Evolutionary conservation across 176 grass and related monocot genomes (phyloP).

Genomic region (Musa schizocarpa): DNA sequence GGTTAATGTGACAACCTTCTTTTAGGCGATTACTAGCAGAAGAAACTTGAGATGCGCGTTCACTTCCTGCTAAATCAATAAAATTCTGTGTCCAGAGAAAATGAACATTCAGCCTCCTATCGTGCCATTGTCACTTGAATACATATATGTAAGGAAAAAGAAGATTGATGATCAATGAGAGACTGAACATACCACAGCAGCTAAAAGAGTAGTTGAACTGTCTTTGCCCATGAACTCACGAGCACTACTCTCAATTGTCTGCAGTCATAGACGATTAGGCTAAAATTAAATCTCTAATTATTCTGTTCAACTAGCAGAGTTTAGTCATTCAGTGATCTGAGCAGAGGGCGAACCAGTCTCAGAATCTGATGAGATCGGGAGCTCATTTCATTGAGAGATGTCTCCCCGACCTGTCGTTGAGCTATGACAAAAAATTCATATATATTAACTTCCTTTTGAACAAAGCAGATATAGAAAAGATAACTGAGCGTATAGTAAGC

Average conservation of each 20-base stretch:
- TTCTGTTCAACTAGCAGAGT: no score
- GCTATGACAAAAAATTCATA: slow-evolving; percentile 23
- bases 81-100: slow-evolving; percentile 48
- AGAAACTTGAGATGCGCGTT: slow-evolving; percentile 67
- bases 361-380: slow-evolving; percentile 96
- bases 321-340: not conserved
- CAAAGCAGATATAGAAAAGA: slow-evolving; percentile 12
- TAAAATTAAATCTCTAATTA: not conserved
- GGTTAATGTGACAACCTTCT: slow-evolving; percentile 88
- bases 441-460: not conserved
- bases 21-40: slow-evolving; percentile 63
- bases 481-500: not conserved
- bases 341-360: slow-evolving; percentile 44
- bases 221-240: slow-evolving; percentile 46
- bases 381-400: slow-evolving; percentile 69
- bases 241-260: slow-evolving; percentile 64
- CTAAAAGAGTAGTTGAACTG: slow-evolving; percentile 51
- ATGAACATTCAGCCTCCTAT: no score
- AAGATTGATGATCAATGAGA: no score
- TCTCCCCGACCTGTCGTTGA: slow-evolving; percentile 84
- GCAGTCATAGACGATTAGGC: not conserved
- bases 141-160: no score
- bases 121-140: no score
- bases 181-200: slow-evolving; percentile 51
- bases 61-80: slow-evolving; percentile 86